phyloP scores from a whole-genome alignment of 176 grass and related monocot species.

The sorghum (Sorghum bicolor) region Sorghum_bicolor_NCBIv3 NC_012871.2:63870001-63870500 shows the following conservation, averaged over 20 bases:
- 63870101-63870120: neutral
- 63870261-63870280: constrained; percentile 14
- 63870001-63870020: neutral
- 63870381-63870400: neutral
- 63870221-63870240: constrained; percentile 14
- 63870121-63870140: neutral
- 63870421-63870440: neutral
- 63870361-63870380: neutral
- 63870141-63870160: neutral
- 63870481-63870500: neutral
- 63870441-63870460: neutral
- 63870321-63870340: neutral
- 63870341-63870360: neutral
- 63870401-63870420: neutral
- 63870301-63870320: neutral
- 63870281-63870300: constrained; percentile 16
- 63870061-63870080: neutral
- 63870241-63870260: neutral
- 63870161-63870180: neutral
- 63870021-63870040: neutral
- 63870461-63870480: neutral
- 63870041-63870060: neutral
- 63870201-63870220: neutral
- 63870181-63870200: neutral
- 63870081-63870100: neutral